Evolutionary conservation across 2,329 filamentous ascomycete genomes (phyloP).

Genomic region (Paraconiothyrium brasiliense): DNA sequence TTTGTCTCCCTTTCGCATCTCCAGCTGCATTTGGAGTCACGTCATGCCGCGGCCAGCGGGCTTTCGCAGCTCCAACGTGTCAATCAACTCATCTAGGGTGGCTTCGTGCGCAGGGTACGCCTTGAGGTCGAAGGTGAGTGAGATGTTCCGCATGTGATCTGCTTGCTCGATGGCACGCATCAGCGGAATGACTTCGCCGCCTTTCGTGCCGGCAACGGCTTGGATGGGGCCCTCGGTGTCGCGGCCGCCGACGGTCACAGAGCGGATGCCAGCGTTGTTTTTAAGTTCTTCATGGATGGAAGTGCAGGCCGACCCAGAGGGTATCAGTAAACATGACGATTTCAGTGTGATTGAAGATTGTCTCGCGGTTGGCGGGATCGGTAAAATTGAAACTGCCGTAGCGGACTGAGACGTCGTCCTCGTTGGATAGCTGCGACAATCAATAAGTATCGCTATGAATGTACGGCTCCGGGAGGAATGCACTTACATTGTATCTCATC

Average conservation of each 20-base stretch:
- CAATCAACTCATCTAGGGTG: slow-evolving; percentile 24
- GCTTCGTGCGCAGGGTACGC: slow-evolving; percentile 21
- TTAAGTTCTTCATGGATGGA: slow-evolving; percentile 64
- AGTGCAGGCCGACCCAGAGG: slow-evolving; percentile 67
- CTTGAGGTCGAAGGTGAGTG: slow-evolving; percentile 17
- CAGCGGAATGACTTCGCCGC: slow-evolving; percentile 50
- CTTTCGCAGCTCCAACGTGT: slow-evolving; percentile 24
- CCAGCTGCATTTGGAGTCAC: slow-evolving; percentile 33
- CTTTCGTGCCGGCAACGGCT: slow-evolving; percentile 69
- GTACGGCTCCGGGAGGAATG: background rate
- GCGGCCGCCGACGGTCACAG: slow-evolving; percentile 66
- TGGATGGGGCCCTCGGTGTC: slow-evolving; percentile 66
- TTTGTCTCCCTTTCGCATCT: slow-evolving; percentile 44
- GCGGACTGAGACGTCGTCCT: slow-evolving; percentile 28
- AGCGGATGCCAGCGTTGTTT: slow-evolving; percentile 61
- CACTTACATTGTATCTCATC: slow-evolving; percentile 41
- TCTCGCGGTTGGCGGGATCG: slow-evolving; percentile 28
- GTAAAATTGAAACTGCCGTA: slow-evolving; percentile 28
- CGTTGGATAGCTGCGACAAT: slow-evolving; percentile 30
- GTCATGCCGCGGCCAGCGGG: slow-evolving; percentile 28
- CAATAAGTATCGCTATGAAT: slow-evolving; percentile 1
- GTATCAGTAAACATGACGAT: slow-evolving; percentile 62
- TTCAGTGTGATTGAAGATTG: slow-evolving; percentile 50
- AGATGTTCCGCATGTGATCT: slow-evolving; percentile 27
- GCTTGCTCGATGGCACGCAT: slow-evolving; percentile 30